Evolutionary conservation across 1,139 yeast species (phyloP), one percentile per base, ranked within the genome.

Genomic region (Lodderomyces elongisporus): DNA sequence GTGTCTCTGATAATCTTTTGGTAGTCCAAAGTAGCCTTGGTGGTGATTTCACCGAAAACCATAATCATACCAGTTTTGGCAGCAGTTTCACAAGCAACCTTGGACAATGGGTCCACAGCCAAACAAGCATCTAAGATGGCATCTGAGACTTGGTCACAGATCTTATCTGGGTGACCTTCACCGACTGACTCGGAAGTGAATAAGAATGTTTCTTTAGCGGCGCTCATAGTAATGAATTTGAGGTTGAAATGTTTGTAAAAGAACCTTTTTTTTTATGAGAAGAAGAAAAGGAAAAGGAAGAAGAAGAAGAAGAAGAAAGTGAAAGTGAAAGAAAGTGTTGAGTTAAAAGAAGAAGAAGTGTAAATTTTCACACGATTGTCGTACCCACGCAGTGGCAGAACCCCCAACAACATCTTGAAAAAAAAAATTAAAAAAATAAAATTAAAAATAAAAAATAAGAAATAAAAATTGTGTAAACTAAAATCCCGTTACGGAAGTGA

Each of bases 131-230:
- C 99, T 56, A 91, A 77, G 56, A 91, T 87, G 55, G 98, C 98
- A 61, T 93, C 98, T 37, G 95, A 85, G 48, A 93, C 96, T 74
- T 91, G 99, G 69, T 91, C 98, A 72, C 98, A 91, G 72, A 91
- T 93, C 81, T 91, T 91, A 65, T 91, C 98, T 60, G 98, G 97
- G 79, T 91, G 97, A 60, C 97, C 97, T 69, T 87, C 96, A 72
- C 96, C 96, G 53, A 87, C 96, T 50, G 96, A 87, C 74, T 91
- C 98, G 51, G 97, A 89, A 53, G 96, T 85, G 63, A 85, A 85
- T 56, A 85, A 73, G 66, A 85, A 85, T 41, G 55, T 66, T 58
- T 67, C 73, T 25, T 27, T 27, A 17, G 46, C 27, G 31, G 43
- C 36, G 37, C 56, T 48, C 57, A 50, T 50, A 25, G 15, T 21